A percentile compares a stretch with the other conserved stretches of the same genome.
phyloP scores from a whole-genome alignment of 164 flowering plant species.

The Berberis vulgaris region DNA sequence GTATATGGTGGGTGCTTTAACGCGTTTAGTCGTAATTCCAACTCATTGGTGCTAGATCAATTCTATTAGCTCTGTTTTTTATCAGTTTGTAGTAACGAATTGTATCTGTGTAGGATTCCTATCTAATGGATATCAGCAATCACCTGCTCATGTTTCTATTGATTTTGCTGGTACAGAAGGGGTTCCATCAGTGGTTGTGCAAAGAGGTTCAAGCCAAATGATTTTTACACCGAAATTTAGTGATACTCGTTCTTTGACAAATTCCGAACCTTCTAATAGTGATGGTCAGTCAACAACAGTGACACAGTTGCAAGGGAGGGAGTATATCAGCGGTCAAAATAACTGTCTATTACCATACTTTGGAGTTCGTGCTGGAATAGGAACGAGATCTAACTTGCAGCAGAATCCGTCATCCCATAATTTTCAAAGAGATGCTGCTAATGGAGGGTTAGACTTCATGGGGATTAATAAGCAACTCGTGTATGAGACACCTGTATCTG shows the following conservation, averaged over 20 bases:
- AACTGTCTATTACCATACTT: constrained; percentile 60
- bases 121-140: constrained; percentile 71
- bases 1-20: too few relatives aligned
- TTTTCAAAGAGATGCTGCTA: constrained; percentile 51
- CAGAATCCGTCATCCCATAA: constrained; percentile 50
- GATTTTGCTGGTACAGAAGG: constrained; percentile 45
- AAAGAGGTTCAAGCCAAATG: constrained; percentile 70
- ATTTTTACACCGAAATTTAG: constrained; percentile 93
- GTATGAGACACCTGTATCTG: constrained; percentile 57
- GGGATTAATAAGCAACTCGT: constrained; percentile 49
- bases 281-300: constrained; percentile 46
- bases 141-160: constrained; percentile 36
- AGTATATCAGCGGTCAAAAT: constrained; percentile 58
- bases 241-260: constrained; percentile 43
- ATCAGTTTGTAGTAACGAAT: neutral
- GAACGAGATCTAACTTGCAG: constrained; percentile 57
- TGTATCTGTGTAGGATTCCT: constrained; percentile 44
- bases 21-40: too few relatives aligned
- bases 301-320: constrained; percentile 62
- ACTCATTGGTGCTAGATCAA: too few relatives aligned
- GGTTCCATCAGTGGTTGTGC: constrained; percentile 45
- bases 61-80: too few relatives aligned
- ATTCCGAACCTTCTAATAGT: constrained; percentile 44
- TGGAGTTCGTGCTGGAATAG: constrained; percentile 67
- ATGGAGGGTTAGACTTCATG: constrained; percentile 54